A percentile compares a stretch with the other conserved stretches of the same genome.
Conservation (phyloP, 164 flowering plant species). For the Vitis vinifera region DNA sequence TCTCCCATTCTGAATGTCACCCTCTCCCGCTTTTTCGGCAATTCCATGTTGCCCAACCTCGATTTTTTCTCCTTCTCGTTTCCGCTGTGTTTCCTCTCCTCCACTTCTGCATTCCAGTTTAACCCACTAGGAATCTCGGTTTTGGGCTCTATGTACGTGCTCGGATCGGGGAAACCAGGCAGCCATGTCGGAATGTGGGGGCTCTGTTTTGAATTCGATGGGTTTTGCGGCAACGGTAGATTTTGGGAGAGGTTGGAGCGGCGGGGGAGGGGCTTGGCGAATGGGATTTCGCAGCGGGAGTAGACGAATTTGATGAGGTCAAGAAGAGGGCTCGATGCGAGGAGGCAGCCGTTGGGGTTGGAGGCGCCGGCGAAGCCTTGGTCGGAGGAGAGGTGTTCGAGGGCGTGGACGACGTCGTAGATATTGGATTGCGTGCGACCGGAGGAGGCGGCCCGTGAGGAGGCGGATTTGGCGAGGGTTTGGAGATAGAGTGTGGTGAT, state of each 20-base stretch:
- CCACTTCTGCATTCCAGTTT: not conserved
- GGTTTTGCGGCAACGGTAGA: conserved; percentile 12
- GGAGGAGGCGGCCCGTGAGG: conserved; percentile 24
- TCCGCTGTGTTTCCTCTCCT: not conserved
- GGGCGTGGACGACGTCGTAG: conserved; percentile 36
- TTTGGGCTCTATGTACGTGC: not conserved
- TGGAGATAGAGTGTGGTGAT: conserved; percentile 37
- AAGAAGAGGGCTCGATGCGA: conserved; percentile 15
- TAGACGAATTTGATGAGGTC: conserved; percentile 33
- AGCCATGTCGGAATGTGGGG: conserved; percentile 39
- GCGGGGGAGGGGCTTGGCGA: conserved; percentile 46
- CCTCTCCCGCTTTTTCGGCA: conserved; percentile 26
- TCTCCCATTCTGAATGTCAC: conserved; percentile 32
- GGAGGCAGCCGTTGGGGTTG: not conserved
- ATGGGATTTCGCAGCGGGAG: conserved; percentile 39
- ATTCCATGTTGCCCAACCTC: not conserved
- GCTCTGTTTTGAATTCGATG: too few relatives aligned
- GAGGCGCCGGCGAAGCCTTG: conserved; percentile 37
- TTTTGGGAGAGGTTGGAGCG: not conserved
- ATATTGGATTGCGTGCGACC: conserved; percentile 47
- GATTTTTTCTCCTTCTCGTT: not conserved
- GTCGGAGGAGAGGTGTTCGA: conserved; percentile 31
- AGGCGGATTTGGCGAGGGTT: conserved; percentile 30
- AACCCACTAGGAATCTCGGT: conserved; percentile 12
- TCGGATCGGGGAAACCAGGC: conserved; percentile 30